Evolutionary conservation across 345 rosid genomes (phyloP).

Genomic region (Populus pruinosa): DNA sequence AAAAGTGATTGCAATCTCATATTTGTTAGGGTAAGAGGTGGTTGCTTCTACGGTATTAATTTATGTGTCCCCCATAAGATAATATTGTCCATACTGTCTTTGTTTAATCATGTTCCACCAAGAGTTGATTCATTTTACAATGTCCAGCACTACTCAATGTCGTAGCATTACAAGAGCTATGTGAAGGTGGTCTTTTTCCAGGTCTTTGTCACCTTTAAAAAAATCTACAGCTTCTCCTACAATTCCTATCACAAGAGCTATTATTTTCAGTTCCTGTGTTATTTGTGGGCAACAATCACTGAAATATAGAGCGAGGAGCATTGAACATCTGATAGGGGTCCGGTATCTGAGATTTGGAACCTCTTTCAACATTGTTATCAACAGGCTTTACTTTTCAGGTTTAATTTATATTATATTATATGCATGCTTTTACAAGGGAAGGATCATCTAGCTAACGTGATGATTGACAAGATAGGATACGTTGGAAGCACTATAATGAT

Average conservation of each 20-base stretch:
- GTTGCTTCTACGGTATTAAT: background rate
- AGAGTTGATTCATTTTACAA: background rate
- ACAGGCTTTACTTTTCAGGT: background rate
- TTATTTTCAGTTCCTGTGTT: background rate
- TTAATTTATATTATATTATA: background rate
- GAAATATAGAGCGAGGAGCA: background rate
- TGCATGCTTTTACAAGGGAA: background rate
- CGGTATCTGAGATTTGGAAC: background rate
- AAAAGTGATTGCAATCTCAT: background rate
- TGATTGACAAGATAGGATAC: constrained; percentile 15
- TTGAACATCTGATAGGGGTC: background rate
- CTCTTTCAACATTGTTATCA: background rate
- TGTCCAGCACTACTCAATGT: background rate
- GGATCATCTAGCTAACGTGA: background rate
- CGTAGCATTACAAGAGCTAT: background rate
- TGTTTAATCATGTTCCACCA: background rate
- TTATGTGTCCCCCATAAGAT: background rate
- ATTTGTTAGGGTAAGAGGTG: background rate
- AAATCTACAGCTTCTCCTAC: background rate
- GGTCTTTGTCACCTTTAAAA: background rate
- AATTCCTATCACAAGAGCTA: background rate
- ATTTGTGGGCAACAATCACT: background rate
- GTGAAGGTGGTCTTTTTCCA: background rate
- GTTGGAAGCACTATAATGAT: constrained; percentile 4
- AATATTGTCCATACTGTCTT: background rate